phyloP scores from a whole-genome alignment of 1,284 basidiomycete genomes.

The Hymenochaete sp. region DNA sequence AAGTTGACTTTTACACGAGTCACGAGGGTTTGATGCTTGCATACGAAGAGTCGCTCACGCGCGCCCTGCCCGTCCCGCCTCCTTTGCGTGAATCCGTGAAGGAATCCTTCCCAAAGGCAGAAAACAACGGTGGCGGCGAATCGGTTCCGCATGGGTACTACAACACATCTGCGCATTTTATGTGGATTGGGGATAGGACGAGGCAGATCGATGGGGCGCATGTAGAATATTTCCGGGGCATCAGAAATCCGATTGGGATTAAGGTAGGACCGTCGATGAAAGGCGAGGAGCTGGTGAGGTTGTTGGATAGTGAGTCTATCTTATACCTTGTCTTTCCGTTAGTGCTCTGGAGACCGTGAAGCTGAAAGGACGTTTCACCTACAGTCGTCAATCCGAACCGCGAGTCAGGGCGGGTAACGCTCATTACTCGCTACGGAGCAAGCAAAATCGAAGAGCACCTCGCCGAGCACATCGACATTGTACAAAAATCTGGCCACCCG shows the following conservation, averaged over 20 bases:
- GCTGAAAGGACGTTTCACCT: neutral
- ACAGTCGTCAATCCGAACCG: constrained; percentile 81
- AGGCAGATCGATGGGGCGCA: constrained; percentile 89
- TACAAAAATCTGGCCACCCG: constrained; percentile 73
- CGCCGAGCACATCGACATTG: constrained; percentile 76
- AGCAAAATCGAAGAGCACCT: constrained; percentile 74
- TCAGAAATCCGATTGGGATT: constrained; percentile 93
- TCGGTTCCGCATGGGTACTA: constrained; percentile 45
- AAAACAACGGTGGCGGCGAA: neutral
- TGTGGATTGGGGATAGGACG: constrained; percentile 98
- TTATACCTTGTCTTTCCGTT: constrained; percentile 5
- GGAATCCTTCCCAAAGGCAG: neutral
- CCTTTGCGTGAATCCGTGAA: constrained; percentile 14
- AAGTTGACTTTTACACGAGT: constrained; percentile 93
- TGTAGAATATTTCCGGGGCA: constrained; percentile 91
- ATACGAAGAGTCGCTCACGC: constrained; percentile 90
- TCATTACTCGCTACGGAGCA: constrained; percentile 93
- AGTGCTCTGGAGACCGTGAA: neutral
- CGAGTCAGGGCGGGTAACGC: constrained; percentile 76
- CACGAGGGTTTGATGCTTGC: constrained; percentile 92
- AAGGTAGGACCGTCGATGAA: constrained; percentile 91
- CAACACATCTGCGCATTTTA: constrained; percentile 86
- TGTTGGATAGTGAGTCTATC: constrained; percentile 70
- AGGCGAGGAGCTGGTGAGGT: constrained; percentile 67
- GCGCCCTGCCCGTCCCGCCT: constrained; percentile 41